Percentiles rank a stretch among this genome's conserved stretches.
Evolutionary conservation across 192 early-diverging fungal genomes (phyloP).

Genomic region (Podila epicladia): DNA sequence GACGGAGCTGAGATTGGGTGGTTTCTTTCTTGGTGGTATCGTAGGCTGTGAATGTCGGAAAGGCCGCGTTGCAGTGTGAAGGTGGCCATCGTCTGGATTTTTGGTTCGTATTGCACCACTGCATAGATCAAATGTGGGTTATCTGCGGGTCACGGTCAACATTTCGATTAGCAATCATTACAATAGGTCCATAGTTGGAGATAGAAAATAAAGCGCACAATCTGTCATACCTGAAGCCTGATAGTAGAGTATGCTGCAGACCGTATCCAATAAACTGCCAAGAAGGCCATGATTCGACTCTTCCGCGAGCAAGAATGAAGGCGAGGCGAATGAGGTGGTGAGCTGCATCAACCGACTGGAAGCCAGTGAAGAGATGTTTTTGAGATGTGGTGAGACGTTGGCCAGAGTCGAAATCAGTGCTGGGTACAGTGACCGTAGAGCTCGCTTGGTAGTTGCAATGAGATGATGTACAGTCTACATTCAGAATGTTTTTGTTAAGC

Average conservation of each 20-base stretch:
- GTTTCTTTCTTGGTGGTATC: constrained; percentile 55
- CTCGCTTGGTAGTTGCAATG: constrained; percentile 76
- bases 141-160: constrained; percentile 43
- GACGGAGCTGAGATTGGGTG: constrained; percentile 6
- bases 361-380: constrained; percentile 74
- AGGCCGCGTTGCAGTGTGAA: constrained; percentile 76
- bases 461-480: constrained; percentile 78
- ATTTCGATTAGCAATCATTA: not conserved
- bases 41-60: constrained; percentile 65
- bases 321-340: constrained; percentile 79
- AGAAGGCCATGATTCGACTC: constrained; percentile 80
- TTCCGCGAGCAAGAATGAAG: constrained; percentile 82
- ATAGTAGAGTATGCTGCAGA: constrained; percentile 88
- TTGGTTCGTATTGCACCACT: constrained; percentile 76
- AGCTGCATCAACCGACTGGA: constrained; percentile 79
- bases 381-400: constrained; percentile 86
- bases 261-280: constrained; percentile 80
- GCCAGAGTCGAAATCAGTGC: constrained; percentile 80
- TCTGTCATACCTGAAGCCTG: constrained; percentile 70
- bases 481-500: not conserved
- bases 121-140: constrained; percentile 86
- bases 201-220: no score
- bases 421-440: constrained; percentile 76
- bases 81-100: constrained; percentile 71
- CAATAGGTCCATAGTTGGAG: not conserved